phyloP scores from a whole-genome alignment of 495 filamentous ascomycete genomes.

The Xylaria acuta region DNA sequence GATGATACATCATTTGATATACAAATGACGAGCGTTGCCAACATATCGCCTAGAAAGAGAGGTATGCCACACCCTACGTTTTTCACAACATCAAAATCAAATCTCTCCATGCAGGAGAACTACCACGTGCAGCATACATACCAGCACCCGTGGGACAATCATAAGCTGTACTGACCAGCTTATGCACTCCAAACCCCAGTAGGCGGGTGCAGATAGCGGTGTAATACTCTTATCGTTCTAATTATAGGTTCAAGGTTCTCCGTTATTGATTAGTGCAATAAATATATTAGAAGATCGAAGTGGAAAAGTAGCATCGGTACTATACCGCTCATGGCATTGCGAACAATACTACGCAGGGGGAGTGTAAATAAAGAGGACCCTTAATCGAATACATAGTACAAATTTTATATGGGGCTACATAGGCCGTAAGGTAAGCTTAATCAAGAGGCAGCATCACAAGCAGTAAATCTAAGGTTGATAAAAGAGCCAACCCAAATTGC shows the following conservation, averaged over 20 bases:
- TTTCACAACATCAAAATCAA: conserved; percentile 5
- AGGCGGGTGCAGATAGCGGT: not conserved
- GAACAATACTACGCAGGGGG: not conserved
- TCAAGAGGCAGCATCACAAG: not conserved
- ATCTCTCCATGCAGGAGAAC: conserved; percentile 17
- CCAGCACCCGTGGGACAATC: not conserved
- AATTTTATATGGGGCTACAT: conserved; percentile 11
- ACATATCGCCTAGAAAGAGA: not conserved
- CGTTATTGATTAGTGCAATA: not conserved
- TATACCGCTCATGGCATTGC: not conserved
- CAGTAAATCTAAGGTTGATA: not conserved
- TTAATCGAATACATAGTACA: not conserved
- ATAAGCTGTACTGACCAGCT: not conserved
- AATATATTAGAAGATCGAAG: not conserved
- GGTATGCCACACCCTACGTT: not conserved
- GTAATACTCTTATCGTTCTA: conserved; percentile 19
- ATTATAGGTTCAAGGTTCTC: conserved; percentile 13
- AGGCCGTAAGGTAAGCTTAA: conserved; percentile 6
- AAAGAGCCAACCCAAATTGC: not conserved
- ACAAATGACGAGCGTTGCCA: conserved; percentile 5
- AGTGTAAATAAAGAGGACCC: not conserved
- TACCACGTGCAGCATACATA: conserved; percentile 6
- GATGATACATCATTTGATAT: conserved; percentile 12
- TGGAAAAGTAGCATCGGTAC: not conserved
- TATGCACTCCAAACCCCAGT: not conserved